phyloP scores from a whole-genome alignment of 257 asterid species.

The Solanum neorickii region DNA sequence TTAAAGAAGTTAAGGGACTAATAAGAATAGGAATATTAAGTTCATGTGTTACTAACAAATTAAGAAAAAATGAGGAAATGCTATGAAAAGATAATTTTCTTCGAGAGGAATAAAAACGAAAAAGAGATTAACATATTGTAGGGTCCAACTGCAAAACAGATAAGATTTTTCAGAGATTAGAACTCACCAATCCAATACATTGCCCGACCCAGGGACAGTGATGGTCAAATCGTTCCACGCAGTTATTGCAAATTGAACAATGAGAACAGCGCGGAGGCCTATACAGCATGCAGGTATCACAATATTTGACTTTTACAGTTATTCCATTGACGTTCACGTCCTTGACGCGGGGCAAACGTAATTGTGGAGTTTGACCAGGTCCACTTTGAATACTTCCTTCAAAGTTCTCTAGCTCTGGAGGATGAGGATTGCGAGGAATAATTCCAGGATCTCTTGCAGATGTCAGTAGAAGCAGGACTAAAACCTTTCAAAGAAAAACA shows the following conservation, averaged over 20 bases:
- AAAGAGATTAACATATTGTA: neutral
- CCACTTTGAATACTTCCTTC: conserved; percentile 37
- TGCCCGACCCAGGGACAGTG: conserved; percentile 99
- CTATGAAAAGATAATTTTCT: neutral
- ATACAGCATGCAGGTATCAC: conserved; percentile 84
- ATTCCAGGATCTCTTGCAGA: conserved; percentile 95
- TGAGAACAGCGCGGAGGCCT: conserved; percentile 96
- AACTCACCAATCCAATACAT: conserved; percentile 81
- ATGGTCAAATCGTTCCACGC: conserved; percentile 91
- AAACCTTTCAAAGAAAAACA: conserved; percentile 29
- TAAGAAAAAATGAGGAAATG: neutral
- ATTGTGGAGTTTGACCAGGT: conserved; percentile 30
- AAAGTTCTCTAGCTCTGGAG: conserved; percentile 72
- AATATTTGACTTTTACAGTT: conserved; percentile 71
- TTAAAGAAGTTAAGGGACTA: neutral
- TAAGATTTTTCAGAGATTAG: neutral
- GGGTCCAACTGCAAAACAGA: neutral
- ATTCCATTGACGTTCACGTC: conserved; percentile 58
- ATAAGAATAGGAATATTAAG: neutral
- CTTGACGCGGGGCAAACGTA: conserved; percentile 59
- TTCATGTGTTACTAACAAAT: neutral
- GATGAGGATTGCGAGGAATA: conserved; percentile 71
- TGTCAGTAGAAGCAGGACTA: conserved; percentile 66
- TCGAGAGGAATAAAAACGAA: neutral
- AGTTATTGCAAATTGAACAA: conserved; percentile 89